These are phyloP conservation scores for Oryza meridionalis DNA, from an alignment of 176 grass and related monocot species.

Conservation along the genomic window DNA sequence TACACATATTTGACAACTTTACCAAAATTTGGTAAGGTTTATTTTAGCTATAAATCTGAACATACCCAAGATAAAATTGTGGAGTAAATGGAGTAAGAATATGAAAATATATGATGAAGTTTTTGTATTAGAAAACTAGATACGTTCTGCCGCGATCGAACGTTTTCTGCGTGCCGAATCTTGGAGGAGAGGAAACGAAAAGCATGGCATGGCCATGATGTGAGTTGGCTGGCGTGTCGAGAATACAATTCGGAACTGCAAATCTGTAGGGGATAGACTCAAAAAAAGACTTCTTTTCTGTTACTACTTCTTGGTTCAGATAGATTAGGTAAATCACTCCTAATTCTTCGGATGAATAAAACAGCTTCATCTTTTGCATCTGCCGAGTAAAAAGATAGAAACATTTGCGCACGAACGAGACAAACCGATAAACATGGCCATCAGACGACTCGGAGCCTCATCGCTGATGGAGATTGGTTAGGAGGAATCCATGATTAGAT, in stretches of 20 bases:
- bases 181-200: neutral
- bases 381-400: too few species aligned
- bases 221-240: neutral
- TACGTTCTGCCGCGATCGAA: too few species aligned
- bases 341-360: neutral
- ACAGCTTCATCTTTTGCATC: neutral
- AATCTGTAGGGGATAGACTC: too few species aligned
- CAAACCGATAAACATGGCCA: neutral
- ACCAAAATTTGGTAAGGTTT: too few species aligned
- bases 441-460: neutral
- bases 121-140: too few species aligned
- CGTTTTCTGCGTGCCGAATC: conserved; percentile 2
- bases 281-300: neutral
- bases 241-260: neutral
- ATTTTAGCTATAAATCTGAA: too few species aligned
- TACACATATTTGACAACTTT: too few species aligned
- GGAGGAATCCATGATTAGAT: neutral
- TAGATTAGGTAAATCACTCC: neutral
- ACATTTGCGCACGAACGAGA: neutral
- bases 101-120: too few species aligned
- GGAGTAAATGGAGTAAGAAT: too few species aligned
- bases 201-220: neutral
- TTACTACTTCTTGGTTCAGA: neutral
- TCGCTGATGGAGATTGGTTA: neutral
- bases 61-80: too few species aligned